These are phyloP conservation scores for Leccinum disarticulatum DNA, from an alignment of 768 basidiomycete species.

Conservation along the genomic window DNA sequence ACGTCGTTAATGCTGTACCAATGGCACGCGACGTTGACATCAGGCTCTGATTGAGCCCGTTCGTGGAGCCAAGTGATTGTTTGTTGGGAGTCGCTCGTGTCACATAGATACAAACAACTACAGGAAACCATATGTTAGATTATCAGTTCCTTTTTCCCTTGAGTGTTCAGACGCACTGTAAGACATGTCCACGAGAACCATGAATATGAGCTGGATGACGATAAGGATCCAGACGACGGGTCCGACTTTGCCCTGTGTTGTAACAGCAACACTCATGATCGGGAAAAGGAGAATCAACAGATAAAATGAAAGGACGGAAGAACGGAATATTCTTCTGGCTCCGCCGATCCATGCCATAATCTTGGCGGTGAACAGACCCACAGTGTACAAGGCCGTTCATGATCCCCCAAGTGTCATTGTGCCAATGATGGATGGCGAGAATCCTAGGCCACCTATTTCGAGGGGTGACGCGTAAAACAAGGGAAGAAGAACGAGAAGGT, in stretches of 20 bases:
- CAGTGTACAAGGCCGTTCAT: constrained; percentile 42
- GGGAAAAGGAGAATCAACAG: constrained; percentile 46
- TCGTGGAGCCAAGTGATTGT: constrained; percentile 54
- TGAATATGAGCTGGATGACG: constrained; percentile 22
- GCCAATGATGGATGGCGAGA: constrained; percentile 43
- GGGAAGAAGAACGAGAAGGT: constrained; percentile 40
- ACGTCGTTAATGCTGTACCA: constrained; percentile 48
- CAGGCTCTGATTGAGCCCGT: constrained; percentile 53
- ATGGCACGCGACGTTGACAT: constrained; percentile 47
- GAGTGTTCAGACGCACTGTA: constrained; percentile 35
- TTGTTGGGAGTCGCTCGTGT: constrained; percentile 53
- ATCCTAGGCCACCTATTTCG: constrained; percentile 42
- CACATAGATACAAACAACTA: constrained; percentile 52
- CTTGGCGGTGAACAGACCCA: constrained; percentile 38
- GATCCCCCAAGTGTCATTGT: constrained; percentile 36
- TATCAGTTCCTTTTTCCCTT: not conserved
- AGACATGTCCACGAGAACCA: constrained; percentile 40
- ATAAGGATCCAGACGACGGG: constrained; percentile 40
- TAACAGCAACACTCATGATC: constrained; percentile 42
- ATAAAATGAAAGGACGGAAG: constrained; percentile 37
- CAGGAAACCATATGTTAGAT: constrained; percentile 1
- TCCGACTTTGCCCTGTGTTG: constrained; percentile 30
- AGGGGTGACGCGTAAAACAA: constrained; percentile 47
- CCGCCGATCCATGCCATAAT: constrained; percentile 43
- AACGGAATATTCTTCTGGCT: constrained; percentile 40